Evolutionary conservation across 1,139 yeast genomes (phyloP).

Genomic region (Kurtzmaniella quercitrusa): DNA sequence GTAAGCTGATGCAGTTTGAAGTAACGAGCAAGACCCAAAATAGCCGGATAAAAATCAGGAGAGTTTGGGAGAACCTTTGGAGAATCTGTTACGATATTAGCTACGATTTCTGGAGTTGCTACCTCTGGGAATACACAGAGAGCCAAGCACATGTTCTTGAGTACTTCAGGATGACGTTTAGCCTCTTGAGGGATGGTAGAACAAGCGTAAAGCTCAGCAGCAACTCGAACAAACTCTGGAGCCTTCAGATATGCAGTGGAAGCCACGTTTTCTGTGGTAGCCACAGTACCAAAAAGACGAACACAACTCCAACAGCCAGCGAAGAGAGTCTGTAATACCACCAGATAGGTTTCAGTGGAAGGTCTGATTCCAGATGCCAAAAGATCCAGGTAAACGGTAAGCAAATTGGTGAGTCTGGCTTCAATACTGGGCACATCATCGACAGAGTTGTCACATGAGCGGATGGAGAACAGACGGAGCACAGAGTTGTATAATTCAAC

Average conservation of each 20-base stretch:
- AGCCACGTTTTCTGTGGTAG: slow-evolving; percentile 15
- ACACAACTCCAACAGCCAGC: slow-evolving; percentile 41
- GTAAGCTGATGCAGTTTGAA: slow-evolving; percentile 15
- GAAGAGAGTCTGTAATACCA: slow-evolving; percentile 48
- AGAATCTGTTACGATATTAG: background rate
- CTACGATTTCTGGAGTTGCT: slow-evolving; percentile 13
- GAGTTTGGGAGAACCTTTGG: background rate
- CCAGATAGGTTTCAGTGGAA: slow-evolving; percentile 45
- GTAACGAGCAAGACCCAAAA: slow-evolving; percentile 19
- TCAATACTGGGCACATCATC: slow-evolving; percentile 26
- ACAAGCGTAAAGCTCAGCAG: slow-evolving; percentile 43
- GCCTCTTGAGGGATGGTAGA: background rate
- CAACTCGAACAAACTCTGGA: slow-evolving; percentile 63
- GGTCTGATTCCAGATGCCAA: slow-evolving; percentile 49
- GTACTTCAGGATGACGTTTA: background rate
- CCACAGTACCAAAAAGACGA: slow-evolving; percentile 7
- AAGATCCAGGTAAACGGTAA: slow-evolving; percentile 66
- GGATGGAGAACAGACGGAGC: slow-evolving; percentile 26
- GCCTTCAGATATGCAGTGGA: slow-evolving; percentile 34
- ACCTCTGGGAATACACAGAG: slow-evolving; percentile 27
- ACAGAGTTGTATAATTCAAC: slow-evolving; percentile 34
- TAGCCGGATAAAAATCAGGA: slow-evolving; percentile 2
- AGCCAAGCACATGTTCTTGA: slow-evolving; percentile 18
- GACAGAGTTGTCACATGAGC: slow-evolving; percentile 25
- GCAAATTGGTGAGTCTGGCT: slow-evolving; percentile 47